A percentile compares a stretch with the other conserved stretches of the same genome.
Evolutionary conservation across 176 grass and related monocot species (phyloP).

Genomic region (Eremochloa ophiuroides): DNA sequence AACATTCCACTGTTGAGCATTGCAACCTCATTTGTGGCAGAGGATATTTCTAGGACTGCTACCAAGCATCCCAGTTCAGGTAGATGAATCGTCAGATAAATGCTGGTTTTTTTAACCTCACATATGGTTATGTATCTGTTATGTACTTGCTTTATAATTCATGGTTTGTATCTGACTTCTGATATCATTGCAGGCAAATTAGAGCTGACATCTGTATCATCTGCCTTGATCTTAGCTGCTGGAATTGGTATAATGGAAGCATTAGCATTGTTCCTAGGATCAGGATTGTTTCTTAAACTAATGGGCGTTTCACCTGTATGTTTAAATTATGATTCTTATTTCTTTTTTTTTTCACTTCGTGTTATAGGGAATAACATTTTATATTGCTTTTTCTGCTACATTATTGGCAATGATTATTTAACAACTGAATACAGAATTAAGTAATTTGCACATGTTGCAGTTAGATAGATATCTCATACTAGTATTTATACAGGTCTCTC

Average conservation of each 20-base stretch:
- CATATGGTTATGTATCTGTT: background rate
- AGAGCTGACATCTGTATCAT: slow-evolving; percentile 57
- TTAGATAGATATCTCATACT: slow-evolving; percentile 17
- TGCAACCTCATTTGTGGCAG: slow-evolving; percentile 89
- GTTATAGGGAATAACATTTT: background rate
- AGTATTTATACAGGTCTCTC: slow-evolving; percentile 52
- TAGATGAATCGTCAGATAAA: slow-evolving; percentile 26
- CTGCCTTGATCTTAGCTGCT: slow-evolving; percentile 55
- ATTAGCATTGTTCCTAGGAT: slow-evolving; percentile 66
- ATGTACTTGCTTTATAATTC: background rate
- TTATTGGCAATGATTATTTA: background rate
- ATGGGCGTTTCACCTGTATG: slow-evolving; percentile 83
- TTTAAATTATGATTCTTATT: slow-evolving; percentile 23
- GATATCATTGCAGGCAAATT: slow-evolving; percentile 37
- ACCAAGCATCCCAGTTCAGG: slow-evolving; percentile 38
- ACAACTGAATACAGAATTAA: background rate
- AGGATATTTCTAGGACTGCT: slow-evolving; percentile 56
- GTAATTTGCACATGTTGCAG: background rate
- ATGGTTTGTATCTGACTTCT: background rate
- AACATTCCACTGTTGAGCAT: slow-evolving; percentile 88
- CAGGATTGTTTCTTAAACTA: slow-evolving; percentile 60
- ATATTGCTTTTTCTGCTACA: background rate
- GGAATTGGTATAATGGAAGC: slow-evolving; percentile 64
- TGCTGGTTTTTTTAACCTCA: background rate
- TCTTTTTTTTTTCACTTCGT: background rate